phyloP scores from a whole-genome alignment of 768 basidiomycete genomes.

The Mycena maculata region DNA sequence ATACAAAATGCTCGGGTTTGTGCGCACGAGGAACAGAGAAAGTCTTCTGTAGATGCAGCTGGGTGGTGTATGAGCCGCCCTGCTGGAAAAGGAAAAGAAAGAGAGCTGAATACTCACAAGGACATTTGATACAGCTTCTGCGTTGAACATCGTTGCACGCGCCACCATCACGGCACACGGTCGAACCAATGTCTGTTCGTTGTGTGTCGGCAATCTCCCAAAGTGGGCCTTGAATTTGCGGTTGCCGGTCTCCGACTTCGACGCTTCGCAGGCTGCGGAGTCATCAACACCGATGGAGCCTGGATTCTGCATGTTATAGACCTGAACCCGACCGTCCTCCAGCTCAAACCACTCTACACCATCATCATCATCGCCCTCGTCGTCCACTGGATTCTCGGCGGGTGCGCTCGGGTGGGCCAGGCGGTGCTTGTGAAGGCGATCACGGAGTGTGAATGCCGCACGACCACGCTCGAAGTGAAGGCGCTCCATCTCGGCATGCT shows the following conservation, averaged over 20 bases:
- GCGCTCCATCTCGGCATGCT: conserved; percentile 25
- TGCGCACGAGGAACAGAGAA: conserved; percentile 39
- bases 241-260: conserved; percentile 18
- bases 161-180: conserved; percentile 37
- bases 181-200: conserved; percentile 33
- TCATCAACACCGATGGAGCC: conserved; percentile 2
- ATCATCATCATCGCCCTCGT: neutral
- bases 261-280: conserved; percentile 9
- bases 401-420: neutral
- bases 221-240: conserved; percentile 32
- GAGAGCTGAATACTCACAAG: conserved; percentile 22
- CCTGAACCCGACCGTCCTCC: neutral
- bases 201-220: conserved; percentile 30
- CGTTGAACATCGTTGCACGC: conserved; percentile 34
- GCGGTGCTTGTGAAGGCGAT: conserved; percentile 14
- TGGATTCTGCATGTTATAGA: neutral
- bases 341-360: neutral
- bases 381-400: neutral
- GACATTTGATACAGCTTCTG: conserved; percentile 35
- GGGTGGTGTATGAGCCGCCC: neutral
- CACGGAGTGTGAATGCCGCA: neutral
- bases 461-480: conserved; percentile 1
- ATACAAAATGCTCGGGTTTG: conserved; percentile 40
- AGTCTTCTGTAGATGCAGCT: conserved; percentile 26
- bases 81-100: neutral